A percentile compares a stretch with the other conserved stretches of the same genome.
These are phyloP conservation scores for Lipomyces orientalis DNA, from an alignment of 805 yeast genomes.

Conservation along the genomic window DNA sequence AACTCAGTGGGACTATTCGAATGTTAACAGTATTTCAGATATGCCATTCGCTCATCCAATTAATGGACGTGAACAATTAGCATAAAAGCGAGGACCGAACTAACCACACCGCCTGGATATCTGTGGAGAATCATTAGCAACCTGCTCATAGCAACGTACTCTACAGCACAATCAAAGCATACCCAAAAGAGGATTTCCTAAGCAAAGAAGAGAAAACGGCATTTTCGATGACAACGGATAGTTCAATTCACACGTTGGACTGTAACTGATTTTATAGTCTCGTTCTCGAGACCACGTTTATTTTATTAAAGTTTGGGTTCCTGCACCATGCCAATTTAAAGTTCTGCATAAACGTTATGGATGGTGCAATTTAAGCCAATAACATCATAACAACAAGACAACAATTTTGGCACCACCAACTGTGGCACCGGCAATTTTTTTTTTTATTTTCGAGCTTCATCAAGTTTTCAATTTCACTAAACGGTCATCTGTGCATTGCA, in stretches of 20 bases:
- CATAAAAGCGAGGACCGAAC: not conserved
- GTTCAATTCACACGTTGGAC: not conserved
- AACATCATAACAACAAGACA: not conserved
- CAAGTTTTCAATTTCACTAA: not conserved
- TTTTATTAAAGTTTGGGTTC: not conserved
- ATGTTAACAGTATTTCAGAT: not conserved
- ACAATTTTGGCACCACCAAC: no score
- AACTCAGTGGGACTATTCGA: constrained; percentile 25
- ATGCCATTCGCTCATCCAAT: not conserved
- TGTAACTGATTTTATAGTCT: not conserved
- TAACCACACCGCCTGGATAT: constrained; percentile 39
- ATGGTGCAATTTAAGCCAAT: not conserved
- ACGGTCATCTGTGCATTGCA: no score
- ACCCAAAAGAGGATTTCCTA: constrained; percentile 41
- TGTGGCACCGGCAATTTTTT: no score
- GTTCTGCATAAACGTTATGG: not conserved
- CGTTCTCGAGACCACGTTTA: not conserved
- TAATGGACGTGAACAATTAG: not conserved
- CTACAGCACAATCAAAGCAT: constrained; percentile 2
- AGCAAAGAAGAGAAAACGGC: constrained; percentile 34
- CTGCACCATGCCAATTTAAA: not conserved
- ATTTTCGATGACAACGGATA: constrained; percentile 13
- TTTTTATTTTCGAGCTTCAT: not conserved
- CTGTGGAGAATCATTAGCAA: constrained; percentile 21
- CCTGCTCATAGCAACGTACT: not conserved